Conservation (phyloP, 352 stramenopile species). For the Phytophthora colocasiae region DNA sequence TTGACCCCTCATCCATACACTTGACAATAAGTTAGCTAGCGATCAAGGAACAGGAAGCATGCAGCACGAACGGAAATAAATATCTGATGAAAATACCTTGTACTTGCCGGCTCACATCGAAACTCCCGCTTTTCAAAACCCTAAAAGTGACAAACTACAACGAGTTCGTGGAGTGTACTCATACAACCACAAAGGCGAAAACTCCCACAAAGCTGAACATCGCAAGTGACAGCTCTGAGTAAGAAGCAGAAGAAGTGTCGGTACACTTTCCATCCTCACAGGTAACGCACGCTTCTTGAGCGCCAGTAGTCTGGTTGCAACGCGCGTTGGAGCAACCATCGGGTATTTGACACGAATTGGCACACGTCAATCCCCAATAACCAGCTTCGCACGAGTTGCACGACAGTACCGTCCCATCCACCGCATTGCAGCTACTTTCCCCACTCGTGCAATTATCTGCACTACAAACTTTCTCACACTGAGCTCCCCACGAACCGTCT, state of each 20-base stretch:
- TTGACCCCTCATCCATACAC: conserved; percentile 22
- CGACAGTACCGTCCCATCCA: conserved; percentile 22
- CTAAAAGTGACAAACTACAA: no score
- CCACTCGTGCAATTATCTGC: conserved; percentile 14
- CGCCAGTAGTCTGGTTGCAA: conserved; percentile 22
- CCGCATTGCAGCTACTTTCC: conserved; percentile 26
- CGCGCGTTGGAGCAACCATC: conserved; percentile 19
- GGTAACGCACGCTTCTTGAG: conserved; percentile 12
- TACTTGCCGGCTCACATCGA: no score
- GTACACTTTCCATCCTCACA: conserved; percentile 18
- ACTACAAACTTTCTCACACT: conserved; percentile 23
- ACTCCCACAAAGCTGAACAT: background rate
- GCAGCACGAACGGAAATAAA: conserved; percentile 4
- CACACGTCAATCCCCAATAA: conserved; percentile 26
- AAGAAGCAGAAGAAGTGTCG: background rate
- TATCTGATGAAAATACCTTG: background rate
- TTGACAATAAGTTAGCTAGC: background rate
- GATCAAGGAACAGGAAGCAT: background rate
- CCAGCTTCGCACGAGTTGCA: conserved; percentile 25
- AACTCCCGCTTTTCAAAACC: no score
- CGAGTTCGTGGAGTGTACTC: background rate
- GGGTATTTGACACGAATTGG: conserved; percentile 16
- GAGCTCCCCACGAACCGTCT: conserved; percentile 18
- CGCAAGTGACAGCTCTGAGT: background rate
- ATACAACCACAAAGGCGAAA: background rate